Percentiles rank a stretch among this genome's conserved stretches.
phyloP scores from a whole-genome alignment of 495 filamentous ascomycete genomes.

The Bathelium albidoporum region DNA sequence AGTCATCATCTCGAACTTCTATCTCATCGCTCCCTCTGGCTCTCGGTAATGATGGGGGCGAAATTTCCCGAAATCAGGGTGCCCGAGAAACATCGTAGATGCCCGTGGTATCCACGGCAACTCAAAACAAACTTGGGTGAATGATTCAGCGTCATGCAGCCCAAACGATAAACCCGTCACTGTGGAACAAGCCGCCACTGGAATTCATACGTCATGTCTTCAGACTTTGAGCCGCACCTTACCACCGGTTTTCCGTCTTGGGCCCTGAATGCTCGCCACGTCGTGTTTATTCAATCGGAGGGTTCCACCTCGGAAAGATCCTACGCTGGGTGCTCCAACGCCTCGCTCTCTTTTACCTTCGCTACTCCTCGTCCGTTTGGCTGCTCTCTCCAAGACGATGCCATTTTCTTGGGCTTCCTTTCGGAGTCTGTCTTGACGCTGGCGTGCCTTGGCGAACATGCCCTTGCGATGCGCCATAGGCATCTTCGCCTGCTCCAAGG shows the following conservation, averaged over 20 bases:
- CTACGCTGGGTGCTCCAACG: constrained; percentile 64
- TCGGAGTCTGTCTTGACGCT: constrained; percentile 59
- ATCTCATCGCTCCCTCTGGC: background rate
- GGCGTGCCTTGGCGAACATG: constrained; percentile 53
- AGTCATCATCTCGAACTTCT: background rate
- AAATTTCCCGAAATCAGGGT: background rate
- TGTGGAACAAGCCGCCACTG: background rate
- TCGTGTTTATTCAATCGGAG: constrained; percentile 71
- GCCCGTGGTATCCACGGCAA: background rate
- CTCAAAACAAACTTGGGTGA: background rate
- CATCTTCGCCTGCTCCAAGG: constrained; percentile 71
- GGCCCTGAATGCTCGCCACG: constrained; percentile 54
- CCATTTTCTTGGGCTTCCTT: constrained; percentile 80
- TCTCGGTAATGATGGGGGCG: background rate
- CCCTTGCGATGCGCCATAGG: constrained; percentile 70
- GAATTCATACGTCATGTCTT: background rate
- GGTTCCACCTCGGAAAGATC: constrained; percentile 68
- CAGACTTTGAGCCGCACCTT: constrained; percentile 4
- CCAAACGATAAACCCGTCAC: background rate
- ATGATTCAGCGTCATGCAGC: constrained; percentile 1
- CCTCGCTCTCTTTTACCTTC: constrained; percentile 48
- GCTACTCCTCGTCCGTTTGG: constrained; percentile 35
- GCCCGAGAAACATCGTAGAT: background rate
- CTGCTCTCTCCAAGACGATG: constrained; percentile 68
- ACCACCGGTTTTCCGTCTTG: constrained; percentile 7